Evolutionary conservation across 2,329 filamentous ascomycete species (phyloP).

Genomic region (Ophiocordyceps robertsii): DNA sequence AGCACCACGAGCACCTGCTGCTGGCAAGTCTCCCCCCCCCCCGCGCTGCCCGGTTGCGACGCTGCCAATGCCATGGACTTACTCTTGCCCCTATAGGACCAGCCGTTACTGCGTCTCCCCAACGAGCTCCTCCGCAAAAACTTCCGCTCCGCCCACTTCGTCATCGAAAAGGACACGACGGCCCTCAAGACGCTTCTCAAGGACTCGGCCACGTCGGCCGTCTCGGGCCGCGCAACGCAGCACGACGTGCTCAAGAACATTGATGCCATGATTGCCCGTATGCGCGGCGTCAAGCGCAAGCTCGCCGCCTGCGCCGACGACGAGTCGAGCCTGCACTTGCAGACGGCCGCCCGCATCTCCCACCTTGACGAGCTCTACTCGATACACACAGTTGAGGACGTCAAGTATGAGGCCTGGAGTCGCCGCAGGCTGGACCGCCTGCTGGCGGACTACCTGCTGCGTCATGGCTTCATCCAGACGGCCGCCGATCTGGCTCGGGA

Average conservation of each 20-base stretch:
- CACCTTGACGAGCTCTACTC: conserved; percentile 73
- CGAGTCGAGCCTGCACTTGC: conserved; percentile 61
- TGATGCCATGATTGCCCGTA: conserved; percentile 72
- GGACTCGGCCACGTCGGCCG: conserved; percentile 52
- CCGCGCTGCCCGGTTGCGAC: not conserved
- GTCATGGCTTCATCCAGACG: conserved; percentile 68
- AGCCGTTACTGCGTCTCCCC: conserved; percentile 84
- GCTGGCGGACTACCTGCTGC: conserved; percentile 82
- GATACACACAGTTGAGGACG: conserved; percentile 73
- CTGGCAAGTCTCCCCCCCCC: conserved; percentile 31
- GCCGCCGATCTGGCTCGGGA: conserved; percentile 63
- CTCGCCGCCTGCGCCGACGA: conserved; percentile 65
- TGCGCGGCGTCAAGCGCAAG: conserved; percentile 82
- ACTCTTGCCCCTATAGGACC: conserved; percentile 46
- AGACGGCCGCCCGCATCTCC: conserved; percentile 61
- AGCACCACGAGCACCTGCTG: conserved; percentile 62
- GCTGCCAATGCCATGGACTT: not conserved
- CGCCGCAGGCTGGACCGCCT: conserved; percentile 68
- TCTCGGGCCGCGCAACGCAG: conserved; percentile 46
- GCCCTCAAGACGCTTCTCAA: conserved; percentile 47
- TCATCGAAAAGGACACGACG: conserved; percentile 58
- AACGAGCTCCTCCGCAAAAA: conserved; percentile 89
- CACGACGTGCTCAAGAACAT: conserved; percentile 67
- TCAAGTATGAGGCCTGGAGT: conserved; percentile 88
- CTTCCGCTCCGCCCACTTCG: conserved; percentile 73